Conservation (phyloP, 441 rosid species). For the Corymbia calophylla region DNA sequence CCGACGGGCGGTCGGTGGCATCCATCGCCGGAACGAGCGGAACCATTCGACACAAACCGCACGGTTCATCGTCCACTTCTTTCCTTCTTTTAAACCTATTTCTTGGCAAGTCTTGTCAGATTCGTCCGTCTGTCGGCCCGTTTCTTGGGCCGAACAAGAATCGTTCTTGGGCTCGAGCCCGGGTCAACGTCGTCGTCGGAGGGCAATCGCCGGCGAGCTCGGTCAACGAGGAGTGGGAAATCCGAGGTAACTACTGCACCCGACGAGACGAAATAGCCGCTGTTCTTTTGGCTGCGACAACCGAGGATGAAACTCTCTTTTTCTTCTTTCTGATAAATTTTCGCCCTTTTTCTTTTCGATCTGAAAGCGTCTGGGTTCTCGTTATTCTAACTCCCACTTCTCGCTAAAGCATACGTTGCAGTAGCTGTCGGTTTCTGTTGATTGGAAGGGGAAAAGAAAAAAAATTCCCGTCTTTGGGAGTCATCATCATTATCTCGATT, state of each 20-base stretch:
- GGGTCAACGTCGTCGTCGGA: background rate
- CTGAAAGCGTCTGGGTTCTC: background rate
- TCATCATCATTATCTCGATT: background rate
- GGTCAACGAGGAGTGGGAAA: background rate
- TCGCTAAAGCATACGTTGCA: background rate
- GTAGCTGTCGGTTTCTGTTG: background rate
- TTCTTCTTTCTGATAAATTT: background rate
- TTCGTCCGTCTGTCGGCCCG: background rate
- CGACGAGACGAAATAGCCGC: background rate
- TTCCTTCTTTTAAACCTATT: background rate
- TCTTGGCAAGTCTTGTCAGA: background rate
- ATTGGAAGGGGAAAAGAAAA: background rate
- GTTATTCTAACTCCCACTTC: background rate
- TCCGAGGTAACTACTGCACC: background rate
- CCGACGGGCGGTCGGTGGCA: background rate
- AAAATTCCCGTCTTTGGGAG: background rate
- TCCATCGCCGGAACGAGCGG: background rate
- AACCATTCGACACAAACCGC: background rate
- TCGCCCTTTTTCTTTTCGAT: background rate
- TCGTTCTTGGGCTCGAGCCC: background rate
- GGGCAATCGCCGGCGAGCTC: background rate
- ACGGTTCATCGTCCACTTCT: background rate
- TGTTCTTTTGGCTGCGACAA: background rate
- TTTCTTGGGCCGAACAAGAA: background rate
- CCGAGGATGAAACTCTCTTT: background rate